Evolutionary conservation across 495 filamentous ascomycete genomes (phyloP), one percentile per base, ranked within the genome.

Genomic region (Neurospora cerealis): DNA sequence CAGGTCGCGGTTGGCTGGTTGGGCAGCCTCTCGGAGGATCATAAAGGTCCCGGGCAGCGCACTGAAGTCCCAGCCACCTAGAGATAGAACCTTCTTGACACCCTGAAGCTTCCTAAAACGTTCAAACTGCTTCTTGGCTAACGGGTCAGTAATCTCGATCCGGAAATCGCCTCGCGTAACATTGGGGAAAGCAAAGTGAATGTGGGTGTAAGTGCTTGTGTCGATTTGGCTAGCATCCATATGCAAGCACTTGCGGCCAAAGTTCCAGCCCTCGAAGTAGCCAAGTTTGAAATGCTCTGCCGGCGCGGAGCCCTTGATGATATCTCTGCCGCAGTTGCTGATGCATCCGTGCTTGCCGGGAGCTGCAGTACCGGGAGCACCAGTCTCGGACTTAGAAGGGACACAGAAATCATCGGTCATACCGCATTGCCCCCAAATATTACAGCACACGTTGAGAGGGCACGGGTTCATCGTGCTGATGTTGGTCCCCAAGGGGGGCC

Each of bases 371-470:
- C 86, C 85, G 0, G 85, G 86, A 0, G 78, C 75, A 3, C 84
- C 83, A 10, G 79, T 82, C 46, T 24, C 15, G 17, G 73, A 62
- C 13, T 71, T 71, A 5, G 72, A 66, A 17, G 46, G 71, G n/a
- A 66, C 79, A 48, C 86, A 88, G 74, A 86, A 88, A 4, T 86
- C 84, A 3, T 48, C 28, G 0, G 79, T 85, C 3, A 77, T 83
- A 19, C 87, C 87, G 72, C 87, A 88, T 32, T 84, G 79, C 17
- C 86, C 86, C 80, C 83, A 86, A 4, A 79, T 77, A 71, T 84
- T 78, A 70, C 80, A 81, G 75, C 78, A 79, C 19, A 72, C 78
- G 60, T 83, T 83, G 15, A 83, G 75, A 28, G 79, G 80, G 69
- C 80, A 83, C 13, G 79, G 80, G 48, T 82, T 83, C 3, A 82